Percentiles rank a stretch among this genome's conserved stretches.
Conservation (phyloP, 805 yeast species). For the Schwanniomyces vanrijiae region DNA sequence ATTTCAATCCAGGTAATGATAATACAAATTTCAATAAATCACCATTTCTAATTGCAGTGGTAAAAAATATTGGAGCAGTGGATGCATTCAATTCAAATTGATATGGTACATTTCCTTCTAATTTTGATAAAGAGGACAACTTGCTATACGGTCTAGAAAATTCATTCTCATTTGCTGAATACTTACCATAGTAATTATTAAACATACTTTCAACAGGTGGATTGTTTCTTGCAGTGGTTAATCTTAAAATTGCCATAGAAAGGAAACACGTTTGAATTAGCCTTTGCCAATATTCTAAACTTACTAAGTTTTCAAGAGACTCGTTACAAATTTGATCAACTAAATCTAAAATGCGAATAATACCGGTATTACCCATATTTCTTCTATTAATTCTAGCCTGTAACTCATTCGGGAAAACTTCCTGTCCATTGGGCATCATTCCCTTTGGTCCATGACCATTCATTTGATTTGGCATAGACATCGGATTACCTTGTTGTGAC, state of each 20-base stretch:
- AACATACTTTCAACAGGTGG: slow-evolving; percentile 5
- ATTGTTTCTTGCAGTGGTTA: slow-evolving; percentile 19
- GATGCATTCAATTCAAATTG: slow-evolving; percentile 65
- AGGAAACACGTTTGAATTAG: slow-evolving; percentile 31
- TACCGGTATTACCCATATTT: slow-evolving; percentile 44
- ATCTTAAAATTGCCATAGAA: slow-evolving; percentile 29
- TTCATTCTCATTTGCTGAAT: neutral
- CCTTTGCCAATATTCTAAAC: slow-evolving; percentile 37
- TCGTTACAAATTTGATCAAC: slow-evolving; percentile 40
- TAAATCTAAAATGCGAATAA: slow-evolving; percentile 37
- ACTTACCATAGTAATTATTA: neutral
- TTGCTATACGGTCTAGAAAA: neutral
- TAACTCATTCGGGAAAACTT: slow-evolving; percentile 19
- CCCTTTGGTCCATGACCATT: slow-evolving; percentile 6
- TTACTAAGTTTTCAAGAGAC: slow-evolving; percentile 23
- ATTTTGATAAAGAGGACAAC: neutral
- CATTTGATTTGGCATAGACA: slow-evolving; percentile 3
- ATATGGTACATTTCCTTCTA: slow-evolving; percentile 4
- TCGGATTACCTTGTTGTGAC: neutral
- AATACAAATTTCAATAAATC: slow-evolving; percentile 25
- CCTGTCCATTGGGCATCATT: slow-evolving; percentile 1
- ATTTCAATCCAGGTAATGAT: slow-evolving; percentile 36
- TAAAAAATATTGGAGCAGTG: slow-evolving; percentile 64
- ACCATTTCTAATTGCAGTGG: slow-evolving; percentile 51
- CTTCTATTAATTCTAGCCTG: slow-evolving; percentile 36